These are phyloP conservation scores for Solanum dulcamara DNA, from an alignment of 257 asterid species.

Conservation along the genomic window DNA sequence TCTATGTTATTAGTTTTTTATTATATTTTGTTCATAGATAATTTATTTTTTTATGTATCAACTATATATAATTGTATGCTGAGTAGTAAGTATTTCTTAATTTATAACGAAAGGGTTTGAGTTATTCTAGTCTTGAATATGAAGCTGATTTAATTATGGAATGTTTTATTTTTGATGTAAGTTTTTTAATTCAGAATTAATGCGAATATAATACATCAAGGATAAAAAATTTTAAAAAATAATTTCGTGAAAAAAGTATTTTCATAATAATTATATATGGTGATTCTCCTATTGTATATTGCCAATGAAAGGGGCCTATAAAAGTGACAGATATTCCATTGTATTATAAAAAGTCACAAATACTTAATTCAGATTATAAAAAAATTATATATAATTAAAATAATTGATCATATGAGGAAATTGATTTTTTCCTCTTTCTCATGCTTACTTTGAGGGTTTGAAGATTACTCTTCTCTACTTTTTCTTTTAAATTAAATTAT, in stretches of 20 bases:
- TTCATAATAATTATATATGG: background rate
- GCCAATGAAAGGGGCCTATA: background rate
- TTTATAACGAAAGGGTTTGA: background rate
- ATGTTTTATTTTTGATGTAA: accelerated
- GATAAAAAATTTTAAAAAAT: background rate
- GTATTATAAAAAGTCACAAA: background rate
- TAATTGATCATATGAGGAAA: background rate
- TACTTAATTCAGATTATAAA: background rate
- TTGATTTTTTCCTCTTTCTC: background rate
- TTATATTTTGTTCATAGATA: background rate
- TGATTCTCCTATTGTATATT: background rate
- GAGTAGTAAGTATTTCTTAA: no score
- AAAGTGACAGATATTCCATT: background rate
- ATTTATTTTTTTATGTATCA: no score
- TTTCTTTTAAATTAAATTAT: no score
- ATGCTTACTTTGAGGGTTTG: background rate
- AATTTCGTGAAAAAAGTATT: background rate
- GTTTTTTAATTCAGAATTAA: background rate
- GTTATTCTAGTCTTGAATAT: no score
- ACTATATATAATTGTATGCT: background rate
- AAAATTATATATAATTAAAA: background rate
- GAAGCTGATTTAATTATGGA: no score
- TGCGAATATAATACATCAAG: background rate
- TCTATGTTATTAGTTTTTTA: background rate
- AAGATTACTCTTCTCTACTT: no score